A percentile compares a stretch with the other conserved stretches of the same genome.
Evolutionary conservation across 2,329 filamentous ascomycete species (phyloP).

Genomic region (Fusarium beomiforme): DNA sequence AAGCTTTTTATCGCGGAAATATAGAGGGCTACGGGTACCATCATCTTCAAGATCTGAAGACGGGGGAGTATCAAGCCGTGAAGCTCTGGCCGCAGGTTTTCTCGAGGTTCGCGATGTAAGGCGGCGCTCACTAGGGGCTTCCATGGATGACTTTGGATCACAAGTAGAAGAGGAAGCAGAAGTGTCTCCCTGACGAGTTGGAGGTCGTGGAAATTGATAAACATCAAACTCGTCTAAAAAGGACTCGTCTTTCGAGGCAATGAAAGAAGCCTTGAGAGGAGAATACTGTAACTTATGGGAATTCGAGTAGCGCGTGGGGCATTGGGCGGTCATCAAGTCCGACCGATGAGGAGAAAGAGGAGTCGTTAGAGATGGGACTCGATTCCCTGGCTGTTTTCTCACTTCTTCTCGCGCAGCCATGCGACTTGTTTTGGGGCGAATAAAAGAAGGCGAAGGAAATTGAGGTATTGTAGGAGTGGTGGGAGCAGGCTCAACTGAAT

Average conservation of each 20-base stretch:
- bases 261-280: slow-evolving; percentile 42
- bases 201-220: slow-evolving; percentile 52
- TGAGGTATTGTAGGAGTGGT: slow-evolving; percentile 45
- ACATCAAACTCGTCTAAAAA: slow-evolving; percentile 47
- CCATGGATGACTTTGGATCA: slow-evolving; percentile 33
- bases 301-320: slow-evolving; percentile 17
- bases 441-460: slow-evolving; percentile 65
- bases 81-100: slow-evolving; percentile 29
- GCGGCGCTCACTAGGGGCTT: slow-evolving; percentile 39
- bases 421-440: slow-evolving; percentile 62
- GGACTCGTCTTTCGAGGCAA: slow-evolving; percentile 34
- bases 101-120: slow-evolving; percentile 41
- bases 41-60: slow-evolving; percentile 49
- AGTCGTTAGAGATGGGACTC: slow-evolving; percentile 44
- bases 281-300: slow-evolving; percentile 28
- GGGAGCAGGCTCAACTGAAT: slow-evolving; percentile 36
- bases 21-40: slow-evolving; percentile 9
- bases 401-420: slow-evolving; percentile 67
- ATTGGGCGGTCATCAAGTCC: slow-evolving; percentile 22
- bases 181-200: slow-evolving; percentile 41
- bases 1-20: slow-evolving; percentile 44
- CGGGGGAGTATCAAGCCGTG: slow-evolving; percentile 48
- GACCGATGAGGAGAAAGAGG: slow-evolving; percentile 29
- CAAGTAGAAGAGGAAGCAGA: slow-evolving; percentile 39
- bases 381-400: slow-evolving; percentile 42